These are phyloP conservation scores for Proliferodiscus dingleyae DNA, from an alignment of 2,329 filamentous ascomycete genomes.

Conservation along the genomic window DNA sequence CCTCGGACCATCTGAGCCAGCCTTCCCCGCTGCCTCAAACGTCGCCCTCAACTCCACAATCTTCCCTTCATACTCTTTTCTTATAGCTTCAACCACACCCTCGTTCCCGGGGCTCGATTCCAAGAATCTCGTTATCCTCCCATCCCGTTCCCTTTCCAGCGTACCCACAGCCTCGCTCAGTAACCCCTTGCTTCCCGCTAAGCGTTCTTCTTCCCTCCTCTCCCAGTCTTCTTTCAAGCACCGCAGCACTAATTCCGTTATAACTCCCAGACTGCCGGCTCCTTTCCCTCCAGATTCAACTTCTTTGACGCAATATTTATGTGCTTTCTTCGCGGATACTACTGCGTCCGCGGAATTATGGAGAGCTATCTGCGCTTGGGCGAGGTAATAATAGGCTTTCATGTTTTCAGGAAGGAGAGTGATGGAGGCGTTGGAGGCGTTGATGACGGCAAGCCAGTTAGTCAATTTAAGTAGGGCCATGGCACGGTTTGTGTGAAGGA, in stretches of 20 bases:
- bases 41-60: slow-evolving; percentile 39
- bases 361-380: slow-evolving; percentile 76
- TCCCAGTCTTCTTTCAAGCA: slow-evolving; percentile 89
- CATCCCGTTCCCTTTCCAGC: slow-evolving; percentile 42
- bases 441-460: slow-evolving; percentile 68
- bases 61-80: slow-evolving; percentile 44
- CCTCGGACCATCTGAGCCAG: slow-evolving; percentile 45
- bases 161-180: slow-evolving; percentile 54
- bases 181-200: slow-evolving; percentile 51
- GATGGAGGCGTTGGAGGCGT: slow-evolving; percentile 73
- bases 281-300: slow-evolving; percentile 63
- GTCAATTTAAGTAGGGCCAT: slow-evolving; percentile 73
- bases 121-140: slow-evolving; percentile 38
- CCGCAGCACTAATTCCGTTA: slow-evolving; percentile 68
- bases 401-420: slow-evolving; percentile 42
- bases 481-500: slow-evolving; percentile 85
- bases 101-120: slow-evolving; percentile 42
- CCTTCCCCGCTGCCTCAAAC: slow-evolving; percentile 48
- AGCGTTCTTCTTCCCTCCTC: slow-evolving; percentile 58
- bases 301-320: slow-evolving; percentile 62
- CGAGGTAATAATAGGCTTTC: slow-evolving; percentile 80
- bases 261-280: slow-evolving; percentile 69
- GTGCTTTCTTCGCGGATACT: slow-evolving; percentile 64
- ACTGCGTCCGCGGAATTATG: slow-evolving; percentile 70
- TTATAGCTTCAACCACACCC: slow-evolving; percentile 35